Percentiles rank a stretch among this genome's conserved stretches.
phyloP scores from a whole-genome alignment of 2,329 filamentous ascomycete genomes.

The Pseudogymnoascus sp. region DNA sequence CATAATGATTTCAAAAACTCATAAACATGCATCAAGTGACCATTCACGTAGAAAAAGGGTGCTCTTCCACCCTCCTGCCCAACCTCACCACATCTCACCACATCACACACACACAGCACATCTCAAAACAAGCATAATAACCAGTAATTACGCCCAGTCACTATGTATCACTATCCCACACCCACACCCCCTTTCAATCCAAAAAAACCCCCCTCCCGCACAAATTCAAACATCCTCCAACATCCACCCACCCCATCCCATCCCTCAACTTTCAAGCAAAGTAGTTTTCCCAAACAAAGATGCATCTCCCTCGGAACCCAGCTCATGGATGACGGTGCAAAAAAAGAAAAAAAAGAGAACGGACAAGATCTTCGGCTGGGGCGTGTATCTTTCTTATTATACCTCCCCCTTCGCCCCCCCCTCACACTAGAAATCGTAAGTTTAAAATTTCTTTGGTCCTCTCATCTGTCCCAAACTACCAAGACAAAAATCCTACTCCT shows the following conservation, averaged over 20 bases:
- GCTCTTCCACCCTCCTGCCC: background rate
- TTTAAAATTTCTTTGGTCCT: background rate
- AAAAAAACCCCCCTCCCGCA: background rate
- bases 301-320: background rate
- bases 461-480: background rate
- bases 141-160: background rate
- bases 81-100: background rate
- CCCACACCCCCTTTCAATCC: background rate
- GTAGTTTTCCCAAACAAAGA: background rate
- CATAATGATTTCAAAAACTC: background rate
- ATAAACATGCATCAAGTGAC: background rate
- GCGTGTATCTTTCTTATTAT: slow-evolving; percentile 1
- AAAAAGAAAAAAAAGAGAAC: background rate
- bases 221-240: slow-evolving; percentile 5
- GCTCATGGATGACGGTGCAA: background rate
- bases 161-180: background rate
- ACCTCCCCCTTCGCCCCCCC: background rate
- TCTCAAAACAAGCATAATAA: background rate
- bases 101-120: background rate
- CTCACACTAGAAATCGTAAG: background rate
- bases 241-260: background rate
- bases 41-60: background rate
- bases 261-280: background rate
- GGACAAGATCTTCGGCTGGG: background rate
- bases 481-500: background rate